A percentile compares a stretch with the other conserved stretches of the same genome.
phyloP scores from a whole-genome alignment of 2,329 filamentous ascomycete genomes.

The Volutella citrinella region DNA sequence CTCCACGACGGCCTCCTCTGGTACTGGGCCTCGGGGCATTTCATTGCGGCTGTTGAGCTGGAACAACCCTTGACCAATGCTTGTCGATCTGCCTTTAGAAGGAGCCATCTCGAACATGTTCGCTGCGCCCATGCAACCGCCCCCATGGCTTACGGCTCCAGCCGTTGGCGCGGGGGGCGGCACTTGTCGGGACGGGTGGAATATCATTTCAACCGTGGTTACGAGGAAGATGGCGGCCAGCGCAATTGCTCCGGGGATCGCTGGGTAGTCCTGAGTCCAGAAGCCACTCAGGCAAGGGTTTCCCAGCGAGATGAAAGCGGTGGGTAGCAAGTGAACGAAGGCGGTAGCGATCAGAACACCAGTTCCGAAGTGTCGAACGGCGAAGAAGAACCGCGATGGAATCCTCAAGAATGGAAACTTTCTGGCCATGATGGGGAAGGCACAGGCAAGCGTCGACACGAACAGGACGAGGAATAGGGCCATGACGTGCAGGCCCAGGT shows the following conservation, averaged over 20 bases:
- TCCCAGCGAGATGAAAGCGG: constrained; percentile 60
- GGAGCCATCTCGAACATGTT: constrained; percentile 31
- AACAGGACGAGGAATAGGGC: constrained; percentile 51
- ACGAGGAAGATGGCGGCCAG: constrained; percentile 78
- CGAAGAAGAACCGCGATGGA: constrained; percentile 53
- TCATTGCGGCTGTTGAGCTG: constrained; percentile 23
- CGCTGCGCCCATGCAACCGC: constrained; percentile 24
- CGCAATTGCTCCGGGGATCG: constrained; percentile 76
- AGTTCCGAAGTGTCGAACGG: constrained; percentile 69
- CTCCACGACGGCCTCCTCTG: constrained; percentile 12
- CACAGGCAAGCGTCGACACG: constrained; percentile 47
- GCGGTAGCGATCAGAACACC: constrained; percentile 74
- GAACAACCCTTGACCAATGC: constrained; percentile 32
- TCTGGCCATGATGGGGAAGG: constrained; percentile 53
- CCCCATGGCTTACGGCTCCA: constrained; percentile 5
- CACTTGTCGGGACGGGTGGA: constrained; percentile 41
- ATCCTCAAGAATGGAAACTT: constrained; percentile 52
- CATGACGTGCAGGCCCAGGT: constrained; percentile 55
- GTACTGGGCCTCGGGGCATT: no score
- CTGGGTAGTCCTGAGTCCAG: constrained; percentile 72
- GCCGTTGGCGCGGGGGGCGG: constrained; percentile 11
- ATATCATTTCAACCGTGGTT: constrained; percentile 74
- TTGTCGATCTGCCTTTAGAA: constrained; percentile 30
- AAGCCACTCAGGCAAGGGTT: constrained; percentile 68
- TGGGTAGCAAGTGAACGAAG: constrained; percentile 72